A percentile compares a stretch with the other conserved stretches of the same genome.
Conservation (phyloP, 2,329 filamentous ascomycete species). For the Periconia macrospinosa region DNA sequence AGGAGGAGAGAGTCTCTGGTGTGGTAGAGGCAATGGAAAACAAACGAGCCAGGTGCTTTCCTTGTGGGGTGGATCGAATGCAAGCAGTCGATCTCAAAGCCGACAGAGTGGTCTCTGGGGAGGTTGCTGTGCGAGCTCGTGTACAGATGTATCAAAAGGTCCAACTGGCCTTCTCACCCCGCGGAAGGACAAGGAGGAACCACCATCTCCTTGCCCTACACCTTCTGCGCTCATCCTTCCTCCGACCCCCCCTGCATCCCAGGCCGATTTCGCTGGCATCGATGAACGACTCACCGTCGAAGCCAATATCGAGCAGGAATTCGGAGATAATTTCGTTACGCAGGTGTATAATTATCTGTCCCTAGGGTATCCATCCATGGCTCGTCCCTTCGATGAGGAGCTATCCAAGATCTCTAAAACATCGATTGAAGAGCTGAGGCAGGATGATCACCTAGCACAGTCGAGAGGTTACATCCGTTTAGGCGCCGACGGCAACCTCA, state of each 20-base stretch:
- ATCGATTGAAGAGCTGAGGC: conserved; percentile 66
- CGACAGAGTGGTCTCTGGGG: conserved; percentile 71
- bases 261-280: conserved; percentile 45
- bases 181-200: conserved; percentile 42
- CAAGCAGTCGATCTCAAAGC: conserved; percentile 53
- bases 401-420: conserved; percentile 79
- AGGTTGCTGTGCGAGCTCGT: conserved; percentile 62
- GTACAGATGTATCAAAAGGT: conserved; percentile 43
- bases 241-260: conserved; percentile 42
- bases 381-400: conserved; percentile 81
- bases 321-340: conserved; percentile 81
- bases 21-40: conserved; percentile 46
- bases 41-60: conserved; percentile 35
- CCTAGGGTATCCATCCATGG: conserved; percentile 85
- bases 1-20: conserved; percentile 61
- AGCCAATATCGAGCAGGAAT: conserved; percentile 63
- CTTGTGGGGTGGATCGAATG: conserved; percentile 32
- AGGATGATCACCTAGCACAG: conserved; percentile 67
- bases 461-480: conserved; percentile 73
- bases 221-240: conserved; percentile 33
- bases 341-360: conserved; percentile 98
- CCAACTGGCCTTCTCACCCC: conserved; percentile 57
- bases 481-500: conserved; percentile 49
- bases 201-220: conserved; percentile 45
- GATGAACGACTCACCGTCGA: conserved; percentile 47